Evolutionary conservation across 352 stramenopile genomes (phyloP).

Genomic region (Phytophthora aleatoria): DNA sequence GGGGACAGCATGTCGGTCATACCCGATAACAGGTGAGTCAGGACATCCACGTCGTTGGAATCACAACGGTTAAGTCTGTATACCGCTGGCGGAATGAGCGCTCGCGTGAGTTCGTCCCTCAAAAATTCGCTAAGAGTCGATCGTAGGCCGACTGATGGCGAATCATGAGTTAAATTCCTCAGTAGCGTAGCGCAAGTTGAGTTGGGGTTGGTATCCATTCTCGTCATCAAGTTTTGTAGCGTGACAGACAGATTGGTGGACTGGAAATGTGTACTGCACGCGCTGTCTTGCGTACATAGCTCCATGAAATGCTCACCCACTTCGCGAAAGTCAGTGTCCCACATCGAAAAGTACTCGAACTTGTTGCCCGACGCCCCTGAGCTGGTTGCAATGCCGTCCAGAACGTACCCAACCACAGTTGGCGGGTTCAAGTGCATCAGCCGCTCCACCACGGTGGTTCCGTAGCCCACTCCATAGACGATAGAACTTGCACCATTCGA

Average conservation of each 20-base stretch:
- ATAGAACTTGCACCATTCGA: conserved; percentile 33
- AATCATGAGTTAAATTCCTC: background rate
- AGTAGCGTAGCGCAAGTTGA: conserved; percentile 32
- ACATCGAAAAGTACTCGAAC: conserved; percentile 42
- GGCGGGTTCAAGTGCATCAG: conserved; percentile 47
- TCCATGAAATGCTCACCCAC: conserved; percentile 42
- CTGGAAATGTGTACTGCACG: conserved; percentile 28
- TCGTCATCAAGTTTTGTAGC: conserved; percentile 22
- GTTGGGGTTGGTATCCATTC: conserved; percentile 33
- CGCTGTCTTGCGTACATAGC: conserved; percentile 18
- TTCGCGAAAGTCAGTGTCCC: conserved; percentile 44
- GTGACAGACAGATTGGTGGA: conserved; percentile 13
- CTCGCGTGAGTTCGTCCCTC: background rate
- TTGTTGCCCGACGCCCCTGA: conserved; percentile 33
- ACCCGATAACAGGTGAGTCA: background rate
- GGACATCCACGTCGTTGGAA: background rate
- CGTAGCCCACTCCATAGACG: conserved; percentile 58
- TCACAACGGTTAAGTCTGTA: background rate
- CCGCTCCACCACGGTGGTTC: conserved; percentile 49
- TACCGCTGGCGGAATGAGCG: background rate
- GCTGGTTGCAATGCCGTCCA: conserved; percentile 47
- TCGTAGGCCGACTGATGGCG: background rate
- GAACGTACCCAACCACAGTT: conserved; percentile 51
- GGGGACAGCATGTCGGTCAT: background rate
- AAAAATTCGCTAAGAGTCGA: background rate